Percentiles rank a stretch among this genome's conserved stretches.
These are phyloP conservation scores for Russula sp. DNA, from an alignment of 768 basidiomycete genomes.

Conservation along the genomic window DNA sequence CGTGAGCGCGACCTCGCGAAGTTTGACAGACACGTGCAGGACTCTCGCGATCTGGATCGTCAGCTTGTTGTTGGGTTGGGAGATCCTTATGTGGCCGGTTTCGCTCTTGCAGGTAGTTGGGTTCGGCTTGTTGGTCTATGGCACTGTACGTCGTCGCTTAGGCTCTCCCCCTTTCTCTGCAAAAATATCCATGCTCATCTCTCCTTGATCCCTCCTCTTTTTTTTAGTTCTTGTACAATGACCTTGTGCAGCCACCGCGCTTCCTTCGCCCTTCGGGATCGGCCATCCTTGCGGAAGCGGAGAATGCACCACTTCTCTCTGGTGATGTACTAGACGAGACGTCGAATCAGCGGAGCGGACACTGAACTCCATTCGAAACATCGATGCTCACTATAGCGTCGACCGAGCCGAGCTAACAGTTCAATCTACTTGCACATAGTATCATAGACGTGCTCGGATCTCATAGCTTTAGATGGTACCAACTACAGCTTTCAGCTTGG, in stretches of 20 bases:
- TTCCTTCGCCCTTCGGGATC: slow-evolving; percentile 44
- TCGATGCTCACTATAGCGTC: background rate
- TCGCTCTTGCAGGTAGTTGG: slow-evolving; percentile 77
- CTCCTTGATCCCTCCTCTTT: slow-evolving; percentile 4
- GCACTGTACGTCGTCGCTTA: slow-evolving; percentile 56
- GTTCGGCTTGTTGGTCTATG: slow-evolving; percentile 87
- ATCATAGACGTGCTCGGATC: background rate
- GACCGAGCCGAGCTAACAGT: background rate
- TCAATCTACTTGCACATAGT: background rate
- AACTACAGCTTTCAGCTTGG: background rate
- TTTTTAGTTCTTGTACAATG: slow-evolving; percentile 81
- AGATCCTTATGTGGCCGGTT: slow-evolving; percentile 72
- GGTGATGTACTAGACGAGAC: slow-evolving; percentile 77
- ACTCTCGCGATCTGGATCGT: slow-evolving; percentile 96
- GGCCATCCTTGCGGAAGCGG: slow-evolving; percentile 22
- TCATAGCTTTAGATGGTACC: background rate
- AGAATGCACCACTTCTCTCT: slow-evolving; percentile 36
- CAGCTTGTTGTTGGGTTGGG: slow-evolving; percentile 87
- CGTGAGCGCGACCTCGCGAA: slow-evolving; percentile 88
- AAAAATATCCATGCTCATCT: slow-evolving; percentile 2
- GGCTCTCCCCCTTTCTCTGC: background rate
- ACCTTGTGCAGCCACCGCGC: slow-evolving; percentile 62
- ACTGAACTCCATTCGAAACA: background rate
- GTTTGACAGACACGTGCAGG: slow-evolving; percentile 89
- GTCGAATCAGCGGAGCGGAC: slow-evolving; percentile 33